Conservation (phyloP, 306 rosid species). For the Quercus agrifolia region DNA sequence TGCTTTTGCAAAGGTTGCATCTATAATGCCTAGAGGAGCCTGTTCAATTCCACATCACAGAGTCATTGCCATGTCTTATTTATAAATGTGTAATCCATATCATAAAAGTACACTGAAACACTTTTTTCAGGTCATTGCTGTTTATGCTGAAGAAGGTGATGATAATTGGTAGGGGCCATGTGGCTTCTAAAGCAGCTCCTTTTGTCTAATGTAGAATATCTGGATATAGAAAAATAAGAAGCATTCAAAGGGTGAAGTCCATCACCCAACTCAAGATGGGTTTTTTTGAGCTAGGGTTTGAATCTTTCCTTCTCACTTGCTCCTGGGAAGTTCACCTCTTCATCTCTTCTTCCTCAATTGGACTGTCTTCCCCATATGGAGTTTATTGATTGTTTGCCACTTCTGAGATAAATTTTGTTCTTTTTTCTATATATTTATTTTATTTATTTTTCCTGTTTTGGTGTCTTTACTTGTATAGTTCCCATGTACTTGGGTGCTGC, state of each 20-base stretch:
- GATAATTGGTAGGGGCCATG: neutral
- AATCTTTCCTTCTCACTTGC: too few relatives aligned
- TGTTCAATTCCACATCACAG: neutral
- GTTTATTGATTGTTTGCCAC: neutral
- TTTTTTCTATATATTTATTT: neutral
- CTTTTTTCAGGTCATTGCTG: neutral
- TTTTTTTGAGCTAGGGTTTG: neutral
- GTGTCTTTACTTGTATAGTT: neutral
- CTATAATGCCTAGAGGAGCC: neutral
- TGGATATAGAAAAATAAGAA: neutral
- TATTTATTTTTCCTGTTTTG: neutral
- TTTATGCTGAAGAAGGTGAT: neutral
- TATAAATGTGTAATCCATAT: neutral
- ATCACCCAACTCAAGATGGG: neutral
- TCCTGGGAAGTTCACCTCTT: neutral
- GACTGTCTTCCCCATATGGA: neutral
- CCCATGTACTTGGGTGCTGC: neutral
- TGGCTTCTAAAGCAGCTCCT: neutral
- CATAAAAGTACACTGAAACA: neutral
- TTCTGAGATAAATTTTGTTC: neutral
- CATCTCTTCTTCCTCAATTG: neutral
- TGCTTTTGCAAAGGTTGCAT: neutral
- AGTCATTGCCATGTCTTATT: neutral
- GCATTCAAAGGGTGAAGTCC: neutral
- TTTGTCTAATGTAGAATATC: neutral